Conservation (phyloP, 257 asterid genomes). For the Fraxinus americana region DNA sequence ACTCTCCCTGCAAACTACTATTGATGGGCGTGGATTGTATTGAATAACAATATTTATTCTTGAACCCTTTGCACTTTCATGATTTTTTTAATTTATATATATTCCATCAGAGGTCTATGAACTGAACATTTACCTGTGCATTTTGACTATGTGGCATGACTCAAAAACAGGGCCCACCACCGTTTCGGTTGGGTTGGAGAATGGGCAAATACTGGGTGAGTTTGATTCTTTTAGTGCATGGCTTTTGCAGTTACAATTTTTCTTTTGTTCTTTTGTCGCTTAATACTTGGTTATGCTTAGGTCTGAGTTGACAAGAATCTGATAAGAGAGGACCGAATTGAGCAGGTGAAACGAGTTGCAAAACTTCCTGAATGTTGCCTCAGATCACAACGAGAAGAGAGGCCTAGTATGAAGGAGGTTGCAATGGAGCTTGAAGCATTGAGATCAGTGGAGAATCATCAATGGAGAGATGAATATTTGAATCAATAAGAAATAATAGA, state of each 20-base stretch:
- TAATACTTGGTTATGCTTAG: constrained; percentile 30
- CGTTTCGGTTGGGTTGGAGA: constrained; percentile 99
- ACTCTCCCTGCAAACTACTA: constrained; percentile 17
- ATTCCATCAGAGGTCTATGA: neutral
- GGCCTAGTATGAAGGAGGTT: no score
- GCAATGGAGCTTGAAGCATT: no score
- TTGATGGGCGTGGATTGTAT: constrained; percentile 1
- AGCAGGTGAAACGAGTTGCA: constrained; percentile 33
- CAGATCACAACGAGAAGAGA: constrained; percentile 19
- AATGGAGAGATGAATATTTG: no score
- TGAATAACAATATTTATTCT: constrained; percentile 8
- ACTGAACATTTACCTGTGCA: constrained; percentile 21
- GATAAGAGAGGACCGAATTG: constrained; percentile 32
- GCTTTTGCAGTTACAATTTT: neutral
- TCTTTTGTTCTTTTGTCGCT: constrained; percentile 1
- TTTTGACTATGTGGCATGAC: constrained; percentile 25
- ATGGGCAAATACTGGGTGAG: constrained; percentile 95
- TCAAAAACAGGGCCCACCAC: constrained; percentile 81
- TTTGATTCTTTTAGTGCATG: constrained; percentile 4
- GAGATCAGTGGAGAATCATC: no score
- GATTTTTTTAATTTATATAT: constrained; percentile 10
- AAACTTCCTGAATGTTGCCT: constrained; percentile 38
- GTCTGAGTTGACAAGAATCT: constrained; percentile 54
- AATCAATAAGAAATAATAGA: no score
- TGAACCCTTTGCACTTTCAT: constrained; percentile 7